Percentiles rank a stretch among this genome's conserved stretches.
phyloP scores from a whole-genome alignment of 768 basidiomycete genomes.

The Boletus reticuloceps region DNA sequence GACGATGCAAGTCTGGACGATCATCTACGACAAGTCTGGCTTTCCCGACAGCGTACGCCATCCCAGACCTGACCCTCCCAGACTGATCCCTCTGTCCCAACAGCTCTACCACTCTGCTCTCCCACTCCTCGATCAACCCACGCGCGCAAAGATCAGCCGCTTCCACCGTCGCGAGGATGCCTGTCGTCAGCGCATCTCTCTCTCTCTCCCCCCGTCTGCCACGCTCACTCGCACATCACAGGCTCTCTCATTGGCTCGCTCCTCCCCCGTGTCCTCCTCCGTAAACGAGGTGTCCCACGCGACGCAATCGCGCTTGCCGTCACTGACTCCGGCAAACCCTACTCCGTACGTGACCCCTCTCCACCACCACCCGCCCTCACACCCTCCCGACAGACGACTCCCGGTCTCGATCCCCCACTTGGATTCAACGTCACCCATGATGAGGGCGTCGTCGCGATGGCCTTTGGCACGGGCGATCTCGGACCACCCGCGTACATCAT shows the following conservation, averaged over 20 bases:
- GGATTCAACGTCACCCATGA: constrained; percentile 86
- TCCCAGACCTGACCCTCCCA: neutral
- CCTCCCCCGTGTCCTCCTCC: constrained; percentile 62
- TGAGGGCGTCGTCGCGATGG: constrained; percentile 69
- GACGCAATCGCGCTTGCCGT: constrained; percentile 48
- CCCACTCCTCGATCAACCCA: constrained; percentile 52
- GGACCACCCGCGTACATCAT: constrained; percentile 56
- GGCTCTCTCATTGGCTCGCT: constrained; percentile 79
- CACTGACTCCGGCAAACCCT: constrained; percentile 74
- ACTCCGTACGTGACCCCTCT: constrained; percentile 48
- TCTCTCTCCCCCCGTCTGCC: neutral
- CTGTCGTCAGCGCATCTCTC: constrained; percentile 43
- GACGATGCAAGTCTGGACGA: constrained; percentile 44
- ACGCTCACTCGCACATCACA: constrained; percentile 24
- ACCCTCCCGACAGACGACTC: constrained; percentile 39
- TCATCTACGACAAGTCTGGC: constrained; percentile 34
- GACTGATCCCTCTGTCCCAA: neutral
- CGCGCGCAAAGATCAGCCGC: constrained; percentile 53
- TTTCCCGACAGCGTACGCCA: constrained; percentile 37
- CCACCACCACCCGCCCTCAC: constrained; percentile 2
- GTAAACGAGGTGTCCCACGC: constrained; percentile 51
- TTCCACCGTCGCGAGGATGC: constrained; percentile 75
- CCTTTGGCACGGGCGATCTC: constrained; percentile 43
- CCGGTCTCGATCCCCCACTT: constrained; percentile 49
- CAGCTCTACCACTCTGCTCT: constrained; percentile 68